Evolutionary conservation across 2,329 filamentous ascomycete species (phyloP).

Genomic region (Hymenoscyphus scutula): DNA sequence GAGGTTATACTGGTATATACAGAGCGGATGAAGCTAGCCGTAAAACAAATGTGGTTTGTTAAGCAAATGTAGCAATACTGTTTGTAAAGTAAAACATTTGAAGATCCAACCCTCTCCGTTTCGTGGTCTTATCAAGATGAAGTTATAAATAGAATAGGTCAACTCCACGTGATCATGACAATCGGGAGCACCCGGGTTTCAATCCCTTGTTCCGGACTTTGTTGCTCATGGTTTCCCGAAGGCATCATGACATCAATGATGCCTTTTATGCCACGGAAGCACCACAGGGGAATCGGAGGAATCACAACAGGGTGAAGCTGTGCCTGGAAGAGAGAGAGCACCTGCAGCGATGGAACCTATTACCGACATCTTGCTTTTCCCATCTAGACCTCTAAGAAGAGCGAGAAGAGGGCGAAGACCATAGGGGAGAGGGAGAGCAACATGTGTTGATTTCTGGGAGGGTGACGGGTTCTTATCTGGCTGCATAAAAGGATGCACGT

Average conservation of each 20-base stretch:
- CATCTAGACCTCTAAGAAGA: not conserved
- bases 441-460: not conserved
- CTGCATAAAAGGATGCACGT: slow-evolving; percentile 3
- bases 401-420: no score
- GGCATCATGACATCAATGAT: slow-evolving; percentile 1
- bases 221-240: not conserved
- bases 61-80: no score
- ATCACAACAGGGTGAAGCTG: not conserved
- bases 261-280: not conserved
- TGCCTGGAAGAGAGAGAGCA: not conserved
- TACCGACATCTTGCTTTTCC: not conserved
- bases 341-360: not conserved
- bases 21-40: not conserved
- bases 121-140: not conserved
- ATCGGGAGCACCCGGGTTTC: not conserved
- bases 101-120: not conserved
- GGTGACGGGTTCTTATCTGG: not conserved
- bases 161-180: not conserved
- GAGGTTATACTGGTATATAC: not conserved
- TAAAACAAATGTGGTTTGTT: no score
- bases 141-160: not conserved
- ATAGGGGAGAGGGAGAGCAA: no score
- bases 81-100: no score
- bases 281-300: no score
- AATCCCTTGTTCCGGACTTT: not conserved